Evolutionary conservation across 2,329 filamentous ascomycete species (phyloP).

Genomic region (Penicillium sp.): DNA sequence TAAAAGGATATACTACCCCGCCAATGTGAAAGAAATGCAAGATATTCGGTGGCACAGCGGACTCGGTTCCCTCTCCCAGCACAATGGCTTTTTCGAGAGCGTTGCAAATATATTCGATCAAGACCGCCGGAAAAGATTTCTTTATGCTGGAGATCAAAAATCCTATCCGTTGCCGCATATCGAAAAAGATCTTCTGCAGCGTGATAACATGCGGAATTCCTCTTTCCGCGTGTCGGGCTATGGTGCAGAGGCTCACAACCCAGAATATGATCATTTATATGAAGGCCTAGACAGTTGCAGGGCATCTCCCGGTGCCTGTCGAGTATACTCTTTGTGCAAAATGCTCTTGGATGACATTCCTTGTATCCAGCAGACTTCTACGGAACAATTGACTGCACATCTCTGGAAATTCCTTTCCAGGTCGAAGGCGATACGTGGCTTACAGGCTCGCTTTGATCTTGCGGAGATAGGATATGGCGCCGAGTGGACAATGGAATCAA

Average conservation of each 20-base stretch:
- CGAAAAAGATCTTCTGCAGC: slow-evolving; percentile 25
- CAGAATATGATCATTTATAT: slow-evolving; percentile 29
- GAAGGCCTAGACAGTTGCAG: slow-evolving; percentile 29
- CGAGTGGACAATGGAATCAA: slow-evolving; percentile 22
- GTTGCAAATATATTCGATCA: slow-evolving; percentile 46
- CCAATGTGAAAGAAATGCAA: slow-evolving; percentile 51
- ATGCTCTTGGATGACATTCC: slow-evolving; percentile 22
- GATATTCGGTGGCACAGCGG: slow-evolving; percentile 47
- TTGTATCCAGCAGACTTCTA: background rate
- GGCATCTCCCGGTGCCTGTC: background rate
- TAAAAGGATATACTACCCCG: slow-evolving; percentile 48
- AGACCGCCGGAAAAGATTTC: slow-evolving; percentile 33
- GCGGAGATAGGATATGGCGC: slow-evolving; percentile 21
- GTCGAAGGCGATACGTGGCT: slow-evolving; percentile 9
- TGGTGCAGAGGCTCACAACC: slow-evolving; percentile 45
- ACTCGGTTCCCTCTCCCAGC: slow-evolving; percentile 52
- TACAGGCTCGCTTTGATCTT: background rate
- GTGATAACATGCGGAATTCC: slow-evolving; percentile 39
- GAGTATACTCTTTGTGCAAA: slow-evolving; percentile 22
- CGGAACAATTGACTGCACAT: background rate
- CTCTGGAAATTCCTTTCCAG: slow-evolving; percentile 16
- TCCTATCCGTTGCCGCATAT: slow-evolving; percentile 7
- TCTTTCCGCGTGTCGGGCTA: slow-evolving; percentile 39
- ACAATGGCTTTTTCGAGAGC: slow-evolving; percentile 46
- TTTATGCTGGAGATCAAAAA: slow-evolving; percentile 28